Conservation (phyloP, 1,139 yeast genomes). For the Suhomyces ambrosiae region DNA sequence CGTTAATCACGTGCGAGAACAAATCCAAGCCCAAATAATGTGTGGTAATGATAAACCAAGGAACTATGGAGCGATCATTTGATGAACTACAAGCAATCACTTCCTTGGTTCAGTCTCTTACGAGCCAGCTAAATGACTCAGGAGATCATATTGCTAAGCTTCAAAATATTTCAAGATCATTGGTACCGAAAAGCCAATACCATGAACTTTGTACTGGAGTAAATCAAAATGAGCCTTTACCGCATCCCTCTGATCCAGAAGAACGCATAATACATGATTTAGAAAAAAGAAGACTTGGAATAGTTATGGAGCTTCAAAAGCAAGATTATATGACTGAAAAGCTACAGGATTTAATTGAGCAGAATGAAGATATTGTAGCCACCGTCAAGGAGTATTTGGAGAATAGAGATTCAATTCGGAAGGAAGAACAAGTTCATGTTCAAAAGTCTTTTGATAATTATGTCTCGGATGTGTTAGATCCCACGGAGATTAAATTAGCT, state of each 20-base stretch:
- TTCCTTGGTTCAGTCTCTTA: constrained; percentile 24
- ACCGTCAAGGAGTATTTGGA: constrained; percentile 42
- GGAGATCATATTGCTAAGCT: constrained; percentile 24
- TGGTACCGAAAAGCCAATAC: constrained; percentile 25
- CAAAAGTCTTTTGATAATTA: constrained; percentile 13
- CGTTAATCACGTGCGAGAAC: constrained; percentile 5
- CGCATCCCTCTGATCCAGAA: constrained; percentile 1
- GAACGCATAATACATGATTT: constrained; percentile 18
- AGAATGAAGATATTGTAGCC: constrained; percentile 43
- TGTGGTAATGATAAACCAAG: not conserved
- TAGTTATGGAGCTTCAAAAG: constrained; percentile 47
- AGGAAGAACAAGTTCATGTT: constrained; percentile 16
- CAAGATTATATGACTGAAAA: constrained; percentile 42
- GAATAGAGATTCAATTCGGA: constrained; percentile 22
- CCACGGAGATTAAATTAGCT: constrained; percentile 16
- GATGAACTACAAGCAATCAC: constrained; percentile 29
- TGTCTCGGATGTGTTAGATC: constrained; percentile 11
- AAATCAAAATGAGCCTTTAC: not conserved
- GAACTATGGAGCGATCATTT: constrained; percentile 22
- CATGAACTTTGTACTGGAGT: constrained; percentile 9
- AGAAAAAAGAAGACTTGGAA: constrained; percentile 37
- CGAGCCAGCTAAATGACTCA: constrained; percentile 25
- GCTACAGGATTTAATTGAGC: constrained; percentile 37
- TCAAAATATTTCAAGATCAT: constrained; percentile 24
- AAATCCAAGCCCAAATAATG: not conserved